Percentiles rank a stretch among this genome's conserved stretches.
phyloP scores from a whole-genome alignment of 495 filamentous ascomycete genomes.

The Opeltia flavorubescens region DNA sequence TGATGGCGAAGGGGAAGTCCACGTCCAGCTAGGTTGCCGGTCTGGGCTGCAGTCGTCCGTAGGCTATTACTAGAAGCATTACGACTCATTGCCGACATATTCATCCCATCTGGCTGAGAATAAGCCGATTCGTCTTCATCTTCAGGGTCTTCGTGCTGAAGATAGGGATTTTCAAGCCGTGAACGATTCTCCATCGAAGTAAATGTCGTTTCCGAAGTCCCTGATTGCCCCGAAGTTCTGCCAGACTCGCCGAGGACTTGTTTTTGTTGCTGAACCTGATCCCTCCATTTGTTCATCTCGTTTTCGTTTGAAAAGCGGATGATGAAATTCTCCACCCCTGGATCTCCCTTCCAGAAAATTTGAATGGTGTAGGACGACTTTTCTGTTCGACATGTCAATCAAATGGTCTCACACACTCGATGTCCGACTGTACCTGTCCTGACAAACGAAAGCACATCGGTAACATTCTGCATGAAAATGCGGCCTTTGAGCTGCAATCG shows the following conservation, averaged over 20 bases:
- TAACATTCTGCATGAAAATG: conserved; percentile 99
- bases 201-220: conserved; percentile 61
- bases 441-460: conserved; percentile 68
- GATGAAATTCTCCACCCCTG: conserved; percentile 89
- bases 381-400: conserved; percentile 3
- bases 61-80: conserved; percentile 72
- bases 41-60: conserved; percentile 65
- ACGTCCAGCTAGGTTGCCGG: conserved; percentile 27
- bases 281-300: conserved; percentile 80
- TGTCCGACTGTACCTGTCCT: conserved; percentile 56
- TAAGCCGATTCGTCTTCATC: conserved; percentile 42
- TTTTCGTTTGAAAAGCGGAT: conserved; percentile 86
- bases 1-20: conserved; percentile 55
- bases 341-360: conserved; percentile 97
- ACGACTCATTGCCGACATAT: conserved; percentile 47
- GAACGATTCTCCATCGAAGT: conserved; percentile 58
- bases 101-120: conserved; percentile 23
- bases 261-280: conserved; percentile 37
- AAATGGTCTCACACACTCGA: not conserved
- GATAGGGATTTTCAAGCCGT: conserved; percentile 62
- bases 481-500: conserved; percentile 89
- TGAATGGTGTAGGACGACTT: conserved; percentile 73
- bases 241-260: conserved; percentile 27
- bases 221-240: conserved; percentile 35
- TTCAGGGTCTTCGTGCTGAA: conserved; percentile 64